Evolutionary conservation across 2,329 filamentous ascomycete genomes (phyloP), one percentile per base, ranked within the genome.

Genomic region (Davidsoniella eucalypti): DNA sequence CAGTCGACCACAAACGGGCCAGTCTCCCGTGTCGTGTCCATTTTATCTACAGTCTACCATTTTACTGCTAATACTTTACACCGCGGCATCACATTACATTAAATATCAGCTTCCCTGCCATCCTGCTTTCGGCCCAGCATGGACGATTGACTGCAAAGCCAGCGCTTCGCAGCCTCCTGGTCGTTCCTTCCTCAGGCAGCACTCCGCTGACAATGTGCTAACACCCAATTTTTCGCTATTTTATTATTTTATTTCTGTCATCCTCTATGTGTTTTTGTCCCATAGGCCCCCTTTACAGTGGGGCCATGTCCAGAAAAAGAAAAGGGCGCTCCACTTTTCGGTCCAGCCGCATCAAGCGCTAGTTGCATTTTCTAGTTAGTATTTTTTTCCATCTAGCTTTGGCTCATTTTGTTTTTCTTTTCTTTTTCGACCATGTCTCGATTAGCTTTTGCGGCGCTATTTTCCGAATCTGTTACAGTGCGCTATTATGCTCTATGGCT

Each of bases 141-240:
- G 21, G 47, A 25, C 37, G 47, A 23, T 16, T 16, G 8, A 29
- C 37, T n/a, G 23, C 47, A 41, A 17, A 29, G 25, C 47, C 42
- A 45, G 36, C 49, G 37, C n/a, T 47, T 44, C 41, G 8, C 21
- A 7, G 39, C 26, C 25, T 39, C 41, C 17, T 21, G n/a, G 5
- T 29, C 40, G 23, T 51, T 51, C 21, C 17, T 47, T 29, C 49
- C 12, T 29, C 36, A 51, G 36, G 16, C 21, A 40, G 16, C 29
- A 33, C 29, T 33, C 8, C 8, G 29, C 29, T 33, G 29, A 33
- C 29, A 9, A 33, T 12, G 10, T 38, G 8, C 29, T 29, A 18
- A 17, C 17, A 23, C 21, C 8, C 4, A 17, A 33, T 33, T 33
- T 33, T 33, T 33, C 8, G 12, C 29, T 33, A 33, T 33, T 33